Evolutionary conservation across 768 basidiomycete species (phyloP).

Genomic region (Tricholoma hemisulphureum): DNA sequence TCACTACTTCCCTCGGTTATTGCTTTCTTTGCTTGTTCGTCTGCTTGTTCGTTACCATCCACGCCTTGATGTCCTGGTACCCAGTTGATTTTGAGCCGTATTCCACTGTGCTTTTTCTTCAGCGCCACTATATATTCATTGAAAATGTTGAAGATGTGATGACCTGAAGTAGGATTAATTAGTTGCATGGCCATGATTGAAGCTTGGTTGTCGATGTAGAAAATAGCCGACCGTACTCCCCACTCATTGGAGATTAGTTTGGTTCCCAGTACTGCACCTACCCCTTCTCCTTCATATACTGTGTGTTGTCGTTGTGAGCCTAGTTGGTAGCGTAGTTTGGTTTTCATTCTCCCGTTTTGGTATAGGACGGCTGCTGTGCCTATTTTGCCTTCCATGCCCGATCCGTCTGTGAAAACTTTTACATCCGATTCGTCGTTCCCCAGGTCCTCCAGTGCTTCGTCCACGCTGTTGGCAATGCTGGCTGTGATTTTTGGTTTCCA

Average conservation of each 20-base stretch:
- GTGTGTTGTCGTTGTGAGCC: constrained; percentile 13
- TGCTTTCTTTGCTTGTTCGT: no score
- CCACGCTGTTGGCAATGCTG: no score
- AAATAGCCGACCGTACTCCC: not conserved
- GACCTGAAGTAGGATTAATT: not conserved
- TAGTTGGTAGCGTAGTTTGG: constrained; percentile 1
- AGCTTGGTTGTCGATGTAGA: constrained; percentile 24
- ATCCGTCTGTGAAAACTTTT: not conserved
- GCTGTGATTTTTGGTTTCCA: no score
- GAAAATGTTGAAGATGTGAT: constrained; percentile 4
- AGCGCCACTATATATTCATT: not conserved
- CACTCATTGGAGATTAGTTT: constrained; percentile 5
- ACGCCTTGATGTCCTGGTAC: not conserved
- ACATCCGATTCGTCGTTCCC: no score
- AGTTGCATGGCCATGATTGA: constrained; percentile 6
- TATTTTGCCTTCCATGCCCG: no score
- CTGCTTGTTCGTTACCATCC: no score
- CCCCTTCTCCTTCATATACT: constrained; percentile 15
- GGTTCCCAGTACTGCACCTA: constrained; percentile 15
- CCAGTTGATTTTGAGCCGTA: constrained; percentile 5
- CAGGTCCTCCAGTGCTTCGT: no score
- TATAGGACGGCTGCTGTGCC: constrained; percentile 22
- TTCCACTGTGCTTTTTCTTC: not conserved
- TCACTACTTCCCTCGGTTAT: no score
- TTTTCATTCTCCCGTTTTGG: not conserved